Conservation (phyloP, 2,329 filamentous ascomycete genomes). For the Nakataea oryzae region DNA sequence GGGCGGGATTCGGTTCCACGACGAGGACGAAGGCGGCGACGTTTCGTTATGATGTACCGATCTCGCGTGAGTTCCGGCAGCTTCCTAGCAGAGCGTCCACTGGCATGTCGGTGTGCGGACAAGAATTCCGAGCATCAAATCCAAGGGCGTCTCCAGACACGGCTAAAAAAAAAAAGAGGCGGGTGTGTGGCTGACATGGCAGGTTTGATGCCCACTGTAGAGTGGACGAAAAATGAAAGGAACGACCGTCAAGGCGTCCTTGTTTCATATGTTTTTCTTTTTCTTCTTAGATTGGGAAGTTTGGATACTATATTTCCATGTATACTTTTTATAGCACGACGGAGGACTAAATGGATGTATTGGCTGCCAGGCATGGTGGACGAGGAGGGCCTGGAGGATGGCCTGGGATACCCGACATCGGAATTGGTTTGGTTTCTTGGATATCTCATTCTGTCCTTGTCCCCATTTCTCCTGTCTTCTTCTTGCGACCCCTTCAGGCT, state of each 20-base stretch:
- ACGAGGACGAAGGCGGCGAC: conserved; percentile 47
- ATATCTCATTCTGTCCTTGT: not conserved
- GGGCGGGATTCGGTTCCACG: conserved; percentile 46
- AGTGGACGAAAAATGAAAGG: not conserved
- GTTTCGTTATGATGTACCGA: conserved; percentile 17
- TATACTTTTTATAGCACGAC: not conserved
- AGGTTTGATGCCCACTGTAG: not conserved
- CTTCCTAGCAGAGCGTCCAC: too few species aligned
- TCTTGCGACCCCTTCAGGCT: not conserved
- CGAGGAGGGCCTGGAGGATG: not conserved
- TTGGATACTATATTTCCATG: not conserved
- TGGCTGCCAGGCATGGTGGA: not conserved
- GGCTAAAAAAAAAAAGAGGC: not conserved
- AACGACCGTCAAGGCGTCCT: not conserved
- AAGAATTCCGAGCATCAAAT: not conserved
- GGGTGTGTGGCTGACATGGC: not conserved
- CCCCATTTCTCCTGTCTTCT: not conserved
- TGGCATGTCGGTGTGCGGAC: not conserved
- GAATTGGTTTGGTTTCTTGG: not conserved
- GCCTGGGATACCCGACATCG: not conserved
- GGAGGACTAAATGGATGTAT: not conserved
- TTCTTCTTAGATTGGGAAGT: not conserved
- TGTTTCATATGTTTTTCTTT: not conserved
- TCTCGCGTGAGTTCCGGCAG: not conserved
- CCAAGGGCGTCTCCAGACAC: not conserved